Evolutionary conservation across 352 stramenopile species (phyloP), one percentile per base, ranked within the genome.

Genomic region (Phytopythium cucurbitacearum): DNA sequence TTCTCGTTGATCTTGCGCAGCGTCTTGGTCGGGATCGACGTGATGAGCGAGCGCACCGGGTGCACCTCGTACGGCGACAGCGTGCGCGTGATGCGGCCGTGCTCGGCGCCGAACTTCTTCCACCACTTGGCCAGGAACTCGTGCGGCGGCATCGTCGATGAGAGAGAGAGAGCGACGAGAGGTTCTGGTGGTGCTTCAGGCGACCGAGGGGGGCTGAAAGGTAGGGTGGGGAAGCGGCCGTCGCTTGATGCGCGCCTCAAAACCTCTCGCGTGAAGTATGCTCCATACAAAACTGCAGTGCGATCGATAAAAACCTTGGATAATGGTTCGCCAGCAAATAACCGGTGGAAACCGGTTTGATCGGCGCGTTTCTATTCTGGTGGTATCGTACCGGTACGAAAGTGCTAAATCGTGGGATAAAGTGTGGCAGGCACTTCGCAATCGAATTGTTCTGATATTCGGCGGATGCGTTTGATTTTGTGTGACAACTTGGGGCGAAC

Each of bases 1-100:
- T 92, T 92, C 68, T 92, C 82, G 59, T 80, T 73, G 55, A 92
- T 73, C 72, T 92, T 92, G 66, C 79, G 79, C 32, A 90, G 44
- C 5, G 79, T 85, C 76, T 92, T 92, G 64, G 73, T 66, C 36
- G 82, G 82, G 44, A 88, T 73, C 43, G 82, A 78, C 55, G 70
- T 69, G 58, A 92, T 85, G 12, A 92, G 64, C 62, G 68, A 80
- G 60, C 73, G 71, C 39, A 92, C 66, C 4, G 79, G 77, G 65
- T 85, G 62, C 47, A 84, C 32, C 60, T 89, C 77, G 55, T 86
- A 79, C 38, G 82, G 82, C 48, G 79, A 90, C 51, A 92, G 57
- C 58, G 86, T 73, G 64, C 82, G 82, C 59, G 71, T 76, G 40
- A 85, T 62, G 57, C 79, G 79, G 51, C 78, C 78, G 45, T 73